These are phyloP conservation scores for Leccinellum rugosiceps DNA, from an alignment of 768 basidiomycete genomes.

Conservation along the genomic window DNA sequence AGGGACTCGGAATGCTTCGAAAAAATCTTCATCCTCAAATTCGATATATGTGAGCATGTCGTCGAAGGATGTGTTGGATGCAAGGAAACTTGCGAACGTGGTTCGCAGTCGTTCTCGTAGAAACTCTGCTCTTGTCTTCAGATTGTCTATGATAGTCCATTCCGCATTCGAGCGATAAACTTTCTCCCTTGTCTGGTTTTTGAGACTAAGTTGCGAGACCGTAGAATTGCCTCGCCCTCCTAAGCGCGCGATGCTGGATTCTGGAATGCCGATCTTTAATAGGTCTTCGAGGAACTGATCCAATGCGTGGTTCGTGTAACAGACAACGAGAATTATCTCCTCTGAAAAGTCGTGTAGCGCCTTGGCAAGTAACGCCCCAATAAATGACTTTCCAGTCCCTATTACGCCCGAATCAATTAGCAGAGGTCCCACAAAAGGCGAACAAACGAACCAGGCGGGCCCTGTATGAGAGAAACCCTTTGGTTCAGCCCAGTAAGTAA, in stretches of 20 bases:
- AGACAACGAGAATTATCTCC: slow-evolving; percentile 58
- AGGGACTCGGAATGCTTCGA: slow-evolving; percentile 45
- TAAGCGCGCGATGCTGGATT: slow-evolving; percentile 46
- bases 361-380: slow-evolving; percentile 64
- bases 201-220: slow-evolving; percentile 46
- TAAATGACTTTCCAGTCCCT: slow-evolving; percentile 76
- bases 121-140: slow-evolving; percentile 25
- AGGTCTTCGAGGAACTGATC: slow-evolving; percentile 66
- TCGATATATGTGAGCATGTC: slow-evolving; percentile 47
- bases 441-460: slow-evolving; percentile 58
- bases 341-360: slow-evolving; percentile 45
- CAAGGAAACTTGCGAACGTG: slow-evolving; percentile 29
- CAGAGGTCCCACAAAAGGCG: neutral
- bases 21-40: slow-evolving; percentile 47
- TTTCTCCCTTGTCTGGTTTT: slow-evolving; percentile 33
- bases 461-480: slow-evolving; percentile 60
- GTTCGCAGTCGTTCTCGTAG: slow-evolving; percentile 22
- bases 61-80: slow-evolving; percentile 13
- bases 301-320: slow-evolving; percentile 71
- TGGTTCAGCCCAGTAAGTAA: slow-evolving; percentile 55
- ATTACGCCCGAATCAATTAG: neutral
- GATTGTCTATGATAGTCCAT: slow-evolving; percentile 40
- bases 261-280: slow-evolving; percentile 56
- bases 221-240: slow-evolving; percentile 49
- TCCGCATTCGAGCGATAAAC: slow-evolving; percentile 30